Evolutionary conservation across 495 filamentous ascomycete species (phyloP).

Genomic region (Hyaloscypha finlandica): DNA sequence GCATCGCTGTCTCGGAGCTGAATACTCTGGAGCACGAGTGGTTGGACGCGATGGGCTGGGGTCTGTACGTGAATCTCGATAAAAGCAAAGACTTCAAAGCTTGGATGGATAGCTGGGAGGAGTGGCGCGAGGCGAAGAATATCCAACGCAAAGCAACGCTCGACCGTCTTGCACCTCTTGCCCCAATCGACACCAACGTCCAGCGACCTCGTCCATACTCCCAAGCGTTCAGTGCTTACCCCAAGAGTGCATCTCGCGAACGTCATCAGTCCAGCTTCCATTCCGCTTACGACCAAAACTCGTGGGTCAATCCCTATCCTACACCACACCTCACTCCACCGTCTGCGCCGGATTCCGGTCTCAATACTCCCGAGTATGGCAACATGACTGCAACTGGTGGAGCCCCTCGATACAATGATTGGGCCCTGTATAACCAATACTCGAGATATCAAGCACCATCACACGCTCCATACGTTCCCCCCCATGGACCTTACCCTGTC

Average conservation of each 20-base stretch:
- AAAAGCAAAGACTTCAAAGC: slow-evolving; percentile 78
- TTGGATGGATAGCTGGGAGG: slow-evolving; percentile 84
- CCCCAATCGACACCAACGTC: slow-evolving; percentile 36
- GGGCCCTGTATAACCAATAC: slow-evolving; percentile 30
- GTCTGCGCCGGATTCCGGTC: slow-evolving; percentile 33
- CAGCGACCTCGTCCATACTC: slow-evolving; percentile 28
- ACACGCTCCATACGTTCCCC: slow-evolving; percentile 25
- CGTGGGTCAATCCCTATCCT: slow-evolving; percentile 27
- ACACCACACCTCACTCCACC: slow-evolving; percentile 34
- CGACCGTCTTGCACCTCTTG: slow-evolving; percentile 35
- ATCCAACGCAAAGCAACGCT: slow-evolving; percentile 41
- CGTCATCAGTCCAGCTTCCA: slow-evolving; percentile 24
- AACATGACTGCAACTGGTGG: slow-evolving; percentile 30
- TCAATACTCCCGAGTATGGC: slow-evolving; percentile 32
- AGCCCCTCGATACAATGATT: slow-evolving; percentile 31
- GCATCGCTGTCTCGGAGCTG: slow-evolving; percentile 82
- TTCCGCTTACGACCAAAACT: slow-evolving; percentile 26
- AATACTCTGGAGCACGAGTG: slow-evolving; percentile 92
- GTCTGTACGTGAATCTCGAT: slow-evolving; percentile 84
- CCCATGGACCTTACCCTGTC: not conserved
- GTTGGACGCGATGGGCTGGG: slow-evolving; percentile 82
- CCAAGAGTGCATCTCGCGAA: slow-evolving; percentile 22
- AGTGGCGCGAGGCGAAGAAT: slow-evolving; percentile 68
- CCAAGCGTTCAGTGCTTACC: slow-evolving; percentile 23
- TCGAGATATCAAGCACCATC: slow-evolving; percentile 21